Percentiles rank a stretch among this genome's conserved stretches.
Conservation (phyloP, 129 eudicot species). For the Artemisia tridentata region DNA sequence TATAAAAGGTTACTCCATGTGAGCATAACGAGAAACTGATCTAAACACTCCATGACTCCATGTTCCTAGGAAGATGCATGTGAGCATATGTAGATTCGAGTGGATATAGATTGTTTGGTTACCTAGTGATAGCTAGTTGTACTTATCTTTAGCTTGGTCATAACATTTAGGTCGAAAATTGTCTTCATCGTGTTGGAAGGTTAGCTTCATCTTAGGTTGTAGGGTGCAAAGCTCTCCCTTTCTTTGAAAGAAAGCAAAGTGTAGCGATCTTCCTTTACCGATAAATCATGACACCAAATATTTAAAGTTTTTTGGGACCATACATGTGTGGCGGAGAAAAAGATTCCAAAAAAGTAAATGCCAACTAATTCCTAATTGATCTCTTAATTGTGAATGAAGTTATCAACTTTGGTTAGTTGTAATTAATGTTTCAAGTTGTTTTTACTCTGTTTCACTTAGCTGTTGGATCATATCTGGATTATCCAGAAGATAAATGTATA, state of each 20-base stretch:
- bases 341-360: not conserved
- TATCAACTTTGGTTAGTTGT: not conserved
- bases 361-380: not conserved
- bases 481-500: too few relatives aligned
- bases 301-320: slow-evolving; percentile 25
- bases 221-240: slow-evolving; percentile 8
- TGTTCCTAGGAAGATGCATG: too few relatives aligned
- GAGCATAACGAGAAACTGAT: too few relatives aligned
- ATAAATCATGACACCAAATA: not conserved
- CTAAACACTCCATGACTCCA: too few relatives aligned
- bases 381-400: not conserved
- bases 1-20: too few relatives aligned
- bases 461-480: too few relatives aligned
- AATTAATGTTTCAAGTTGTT: too few relatives aligned
- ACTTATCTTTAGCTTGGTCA: not conserved
- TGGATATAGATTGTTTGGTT: slow-evolving; percentile 14
- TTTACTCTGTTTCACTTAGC: too few relatives aligned
- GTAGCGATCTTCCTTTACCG: slow-evolving; percentile 4
- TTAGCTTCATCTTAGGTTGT: not conserved
- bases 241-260: slow-evolving; percentile 6
- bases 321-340: not conserved
- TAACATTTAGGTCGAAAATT: too few relatives aligned
- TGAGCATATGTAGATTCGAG: not conserved
- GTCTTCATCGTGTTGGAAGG: not conserved
- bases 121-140: not conserved